Evolutionary conservation across 768 basidiomycete genomes (phyloP).

Genomic region (Mycena rebaudengoi): DNA sequence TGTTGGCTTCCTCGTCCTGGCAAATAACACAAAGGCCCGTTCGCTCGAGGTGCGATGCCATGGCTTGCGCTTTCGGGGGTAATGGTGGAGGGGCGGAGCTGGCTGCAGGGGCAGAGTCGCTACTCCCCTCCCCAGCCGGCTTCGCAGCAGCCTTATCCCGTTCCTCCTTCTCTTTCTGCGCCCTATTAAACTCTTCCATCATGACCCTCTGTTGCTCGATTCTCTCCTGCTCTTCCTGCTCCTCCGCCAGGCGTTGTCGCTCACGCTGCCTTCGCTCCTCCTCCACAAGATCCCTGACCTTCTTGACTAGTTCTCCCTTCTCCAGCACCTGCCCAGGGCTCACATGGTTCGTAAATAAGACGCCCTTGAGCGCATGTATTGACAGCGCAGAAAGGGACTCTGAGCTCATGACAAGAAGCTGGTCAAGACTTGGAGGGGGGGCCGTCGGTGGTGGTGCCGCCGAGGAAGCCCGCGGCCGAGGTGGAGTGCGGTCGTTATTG

Average conservation of each 20-base stretch:
- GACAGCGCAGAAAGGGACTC: slow-evolving; percentile 68
- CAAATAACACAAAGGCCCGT: slow-evolving; percentile 90
- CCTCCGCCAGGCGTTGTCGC: slow-evolving; percentile 53
- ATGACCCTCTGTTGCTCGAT: slow-evolving; percentile 47
- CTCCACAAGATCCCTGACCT: slow-evolving; percentile 70
- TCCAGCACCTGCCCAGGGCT: slow-evolving; percentile 82
- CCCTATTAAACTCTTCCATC: slow-evolving; percentile 42
- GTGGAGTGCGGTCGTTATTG: slow-evolving; percentile 25
- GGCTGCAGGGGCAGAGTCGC: slow-evolving; percentile 28
- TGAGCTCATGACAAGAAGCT: slow-evolving; percentile 68
- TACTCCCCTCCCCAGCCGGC: slow-evolving; percentile 29
- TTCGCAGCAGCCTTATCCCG: slow-evolving; percentile 31
- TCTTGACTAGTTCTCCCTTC: slow-evolving; percentile 83
- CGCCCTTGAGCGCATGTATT: slow-evolving; percentile 76
- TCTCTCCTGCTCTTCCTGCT: slow-evolving; percentile 53
- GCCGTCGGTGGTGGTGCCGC: slow-evolving; percentile 42
- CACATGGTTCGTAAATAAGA: slow-evolving; percentile 86
- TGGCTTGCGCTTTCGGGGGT: slow-evolving; percentile 48
- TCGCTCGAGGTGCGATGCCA: slow-evolving; percentile 60
- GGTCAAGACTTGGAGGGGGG: slow-evolving; percentile 70
- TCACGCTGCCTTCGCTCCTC: slow-evolving; percentile 68
- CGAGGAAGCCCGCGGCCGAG: slow-evolving; percentile 54
- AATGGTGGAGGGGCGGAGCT: slow-evolving; percentile 39
- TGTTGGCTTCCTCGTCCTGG: slow-evolving; percentile 93
- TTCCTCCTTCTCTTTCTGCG: slow-evolving; percentile 44